A percentile compares a stretch with the other conserved stretches of the same genome.
phyloP scores from a whole-genome alignment of 768 basidiomycete genomes.

The Leucosporidium creatinivorum region DNA sequence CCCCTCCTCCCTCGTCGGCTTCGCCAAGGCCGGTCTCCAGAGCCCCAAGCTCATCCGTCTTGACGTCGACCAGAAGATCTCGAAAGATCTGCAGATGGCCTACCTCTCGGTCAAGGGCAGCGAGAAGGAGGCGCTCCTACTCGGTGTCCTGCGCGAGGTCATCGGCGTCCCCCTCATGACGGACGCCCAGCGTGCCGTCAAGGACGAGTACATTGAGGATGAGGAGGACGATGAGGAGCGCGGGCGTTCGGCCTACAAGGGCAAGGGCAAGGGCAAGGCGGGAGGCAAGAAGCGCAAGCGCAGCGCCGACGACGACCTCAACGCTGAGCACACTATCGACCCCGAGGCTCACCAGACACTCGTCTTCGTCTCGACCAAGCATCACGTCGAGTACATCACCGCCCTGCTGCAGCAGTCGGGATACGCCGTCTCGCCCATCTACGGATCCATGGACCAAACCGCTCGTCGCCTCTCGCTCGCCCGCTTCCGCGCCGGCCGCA shows the following conservation, averaged over 20 bases:
- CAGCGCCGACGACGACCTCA: slow-evolving; percentile 36
- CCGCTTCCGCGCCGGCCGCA: slow-evolving; percentile 69
- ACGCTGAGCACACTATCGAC: slow-evolving; percentile 23
- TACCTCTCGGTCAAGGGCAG: slow-evolving; percentile 87
- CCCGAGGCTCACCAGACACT: slow-evolving; percentile 82
- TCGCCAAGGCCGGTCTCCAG: slow-evolving; percentile 92
- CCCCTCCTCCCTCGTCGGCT: slow-evolving; percentile 90
- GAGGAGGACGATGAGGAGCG: slow-evolving; percentile 38
- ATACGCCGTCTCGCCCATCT: slow-evolving; percentile 86
- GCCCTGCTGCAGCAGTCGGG: slow-evolving; percentile 69
- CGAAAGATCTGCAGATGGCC: slow-evolving; percentile 82
- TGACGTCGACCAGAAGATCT: slow-evolving; percentile 93
- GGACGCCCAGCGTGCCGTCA: slow-evolving; percentile 19
- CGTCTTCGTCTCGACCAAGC: slow-evolving; percentile 92
- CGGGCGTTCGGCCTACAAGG: slow-evolving; percentile 39
- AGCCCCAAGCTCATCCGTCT: slow-evolving; percentile 93
- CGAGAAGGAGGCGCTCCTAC: slow-evolving; percentile 88
- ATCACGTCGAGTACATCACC: slow-evolving; percentile 92
- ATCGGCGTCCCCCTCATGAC: slow-evolving; percentile 63
- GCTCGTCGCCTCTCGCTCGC: slow-evolving; percentile 87
- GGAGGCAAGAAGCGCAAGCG: slow-evolving; percentile 46
- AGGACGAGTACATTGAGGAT: slow-evolving; percentile 29
- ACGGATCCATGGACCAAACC: slow-evolving; percentile 86
- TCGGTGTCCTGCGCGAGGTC: slow-evolving; percentile 75
- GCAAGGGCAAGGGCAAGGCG: slow-evolving; percentile 28